A percentile compares a stretch with the other conserved stretches of the same genome.
Evolutionary conservation across 345 rosid species (phyloP).

Genomic region (Eucalyptus pauciflora): DNA sequence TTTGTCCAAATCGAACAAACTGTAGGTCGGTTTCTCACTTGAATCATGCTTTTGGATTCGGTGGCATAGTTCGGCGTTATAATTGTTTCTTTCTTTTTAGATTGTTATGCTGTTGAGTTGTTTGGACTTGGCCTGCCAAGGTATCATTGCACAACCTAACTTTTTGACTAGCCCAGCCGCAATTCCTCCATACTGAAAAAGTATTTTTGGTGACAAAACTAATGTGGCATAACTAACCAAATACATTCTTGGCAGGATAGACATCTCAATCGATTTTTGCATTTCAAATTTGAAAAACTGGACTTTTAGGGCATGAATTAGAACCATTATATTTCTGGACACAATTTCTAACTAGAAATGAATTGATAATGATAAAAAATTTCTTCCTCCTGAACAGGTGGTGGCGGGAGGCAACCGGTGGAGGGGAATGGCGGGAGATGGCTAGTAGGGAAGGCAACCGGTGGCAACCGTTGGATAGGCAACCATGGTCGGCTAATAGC

Average conservation of each 20-base stretch:
- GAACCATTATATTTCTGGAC: too few species aligned
- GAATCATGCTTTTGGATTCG: not conserved
- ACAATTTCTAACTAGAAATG: accelerated
- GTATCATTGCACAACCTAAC: not conserved
- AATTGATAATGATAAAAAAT: accelerated
- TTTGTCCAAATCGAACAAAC: not conserved
- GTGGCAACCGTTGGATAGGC: too few species aligned
- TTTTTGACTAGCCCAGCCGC: not conserved
- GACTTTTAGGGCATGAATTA: accelerated
- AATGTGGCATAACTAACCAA: accelerated
- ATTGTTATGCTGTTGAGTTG: not conserved
- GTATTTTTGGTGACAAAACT: not conserved
- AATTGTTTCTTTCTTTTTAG: not conserved
- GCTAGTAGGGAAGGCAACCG: accelerated
- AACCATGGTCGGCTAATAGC: not conserved
- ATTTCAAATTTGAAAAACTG: not conserved
- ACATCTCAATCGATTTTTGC: not conserved
- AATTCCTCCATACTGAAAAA: not conserved
- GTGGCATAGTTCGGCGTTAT: not conserved
- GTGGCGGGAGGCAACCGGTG: accelerated
- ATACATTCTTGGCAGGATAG: not conserved
- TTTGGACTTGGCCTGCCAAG: not conserved
- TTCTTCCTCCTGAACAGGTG: too few species aligned
- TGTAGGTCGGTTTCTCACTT: not conserved
- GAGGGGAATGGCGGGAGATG: too few species aligned